phyloP scores from a whole-genome alignment of 441 rosid species.

The Pelargonium australe region DNA sequence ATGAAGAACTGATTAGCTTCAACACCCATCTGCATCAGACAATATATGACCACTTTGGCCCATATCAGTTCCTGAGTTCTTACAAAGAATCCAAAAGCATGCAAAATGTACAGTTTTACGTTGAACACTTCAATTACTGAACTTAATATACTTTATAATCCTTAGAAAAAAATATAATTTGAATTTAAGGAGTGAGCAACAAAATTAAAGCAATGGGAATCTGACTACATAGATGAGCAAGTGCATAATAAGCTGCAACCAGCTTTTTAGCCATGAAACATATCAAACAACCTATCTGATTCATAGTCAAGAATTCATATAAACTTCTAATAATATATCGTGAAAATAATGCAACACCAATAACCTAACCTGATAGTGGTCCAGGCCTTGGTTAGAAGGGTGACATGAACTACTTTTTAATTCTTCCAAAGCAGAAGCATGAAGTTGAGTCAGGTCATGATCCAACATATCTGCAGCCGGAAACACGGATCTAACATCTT shows the following conservation, averaged over 20 bases:
- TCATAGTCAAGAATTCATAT: background rate
- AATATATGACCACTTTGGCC: background rate
- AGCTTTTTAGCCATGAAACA: slow-evolving; percentile 5
- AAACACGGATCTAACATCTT: slow-evolving; percentile 76
- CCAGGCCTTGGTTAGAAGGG: slow-evolving; percentile 37
- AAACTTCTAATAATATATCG: background rate
- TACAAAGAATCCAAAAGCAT: background rate
- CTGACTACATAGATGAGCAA: background rate
- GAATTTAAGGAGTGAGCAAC: background rate
- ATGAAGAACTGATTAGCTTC: slow-evolving; percentile 10
- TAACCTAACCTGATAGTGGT: slow-evolving; percentile 63
- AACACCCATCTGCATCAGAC: slow-evolving; percentile 4
- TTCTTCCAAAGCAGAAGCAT: slow-evolving; percentile 41
- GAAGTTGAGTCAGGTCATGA: slow-evolving; percentile 52
- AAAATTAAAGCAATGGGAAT: background rate
- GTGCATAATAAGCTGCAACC: background rate
- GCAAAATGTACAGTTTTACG: background rate
- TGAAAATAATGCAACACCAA: slow-evolving; percentile 2
- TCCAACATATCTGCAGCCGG: slow-evolving; percentile 77
- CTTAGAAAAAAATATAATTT: background rate
- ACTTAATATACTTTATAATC: background rate
- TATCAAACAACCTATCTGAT: background rate
- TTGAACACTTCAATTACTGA: background rate
- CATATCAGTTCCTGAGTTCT: background rate
- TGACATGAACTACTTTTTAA: slow-evolving; percentile 26